Evolutionary conservation across 2,329 filamentous ascomycete genomes (phyloP).

Genomic region (Clonostachys rhizophaga): DNA sequence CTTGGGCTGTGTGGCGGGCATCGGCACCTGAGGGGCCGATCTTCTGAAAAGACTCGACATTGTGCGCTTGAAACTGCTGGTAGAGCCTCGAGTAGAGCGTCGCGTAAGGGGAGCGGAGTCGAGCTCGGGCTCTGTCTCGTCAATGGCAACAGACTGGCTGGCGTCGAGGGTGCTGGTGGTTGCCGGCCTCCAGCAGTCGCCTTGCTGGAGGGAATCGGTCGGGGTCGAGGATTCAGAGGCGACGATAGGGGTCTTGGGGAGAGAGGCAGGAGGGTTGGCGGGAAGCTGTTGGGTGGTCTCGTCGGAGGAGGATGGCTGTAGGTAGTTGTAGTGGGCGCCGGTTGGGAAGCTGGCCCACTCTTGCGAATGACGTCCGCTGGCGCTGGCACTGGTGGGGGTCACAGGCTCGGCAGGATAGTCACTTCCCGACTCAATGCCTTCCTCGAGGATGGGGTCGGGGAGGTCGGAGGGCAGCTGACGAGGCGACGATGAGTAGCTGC

Average conservation of each 20-base stretch:
- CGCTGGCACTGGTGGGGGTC: conserved; percentile 46
- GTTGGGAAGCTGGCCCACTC: conserved; percentile 39
- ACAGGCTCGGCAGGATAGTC: conserved; percentile 56
- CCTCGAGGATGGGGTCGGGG: conserved; percentile 44
- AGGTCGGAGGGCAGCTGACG: conserved; percentile 45
- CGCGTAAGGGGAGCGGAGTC: conserved; percentile 17
- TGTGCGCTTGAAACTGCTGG: conserved; percentile 40
- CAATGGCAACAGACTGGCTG: background rate
- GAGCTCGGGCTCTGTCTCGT: background rate
- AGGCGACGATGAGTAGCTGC: conserved; percentile 22
- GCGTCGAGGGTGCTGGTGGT: background rate
- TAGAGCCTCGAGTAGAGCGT: conserved; percentile 34
- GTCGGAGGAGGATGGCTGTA: background rate
- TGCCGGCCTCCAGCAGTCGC: background rate
- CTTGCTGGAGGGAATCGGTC: background rate
- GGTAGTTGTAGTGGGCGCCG: background rate
- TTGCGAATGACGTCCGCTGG: conserved; percentile 40
- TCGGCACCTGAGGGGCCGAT: conserved; percentile 21
- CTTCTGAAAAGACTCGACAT: conserved; percentile 46
- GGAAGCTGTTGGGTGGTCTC: background rate
- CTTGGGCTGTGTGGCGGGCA: background rate
- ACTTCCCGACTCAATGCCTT: conserved; percentile 57
- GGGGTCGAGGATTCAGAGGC: background rate
- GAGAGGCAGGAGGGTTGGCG: background rate
- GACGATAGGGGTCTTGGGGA: background rate